Evolutionary conservation across 148 eudicot species (phyloP).

Genomic region (Suaeda aralocaspica): DNA sequence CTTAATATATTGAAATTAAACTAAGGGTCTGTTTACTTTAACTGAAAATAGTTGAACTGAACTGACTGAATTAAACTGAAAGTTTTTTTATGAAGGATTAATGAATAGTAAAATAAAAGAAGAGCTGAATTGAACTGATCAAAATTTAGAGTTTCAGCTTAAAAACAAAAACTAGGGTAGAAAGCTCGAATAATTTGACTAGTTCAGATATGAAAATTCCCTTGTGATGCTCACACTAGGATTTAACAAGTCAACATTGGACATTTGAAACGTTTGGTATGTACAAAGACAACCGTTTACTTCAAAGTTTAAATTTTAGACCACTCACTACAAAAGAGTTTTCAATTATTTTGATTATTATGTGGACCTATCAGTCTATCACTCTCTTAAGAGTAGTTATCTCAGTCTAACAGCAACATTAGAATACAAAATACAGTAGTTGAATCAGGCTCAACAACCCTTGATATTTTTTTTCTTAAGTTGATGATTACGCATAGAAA

Average conservation of each 20-base stretch:
- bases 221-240: not conserved
- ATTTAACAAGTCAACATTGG: not conserved
- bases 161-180: no score
- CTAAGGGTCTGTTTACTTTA: no score
- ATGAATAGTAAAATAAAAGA: no score
- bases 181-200: not conserved
- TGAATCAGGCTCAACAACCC: not conserved
- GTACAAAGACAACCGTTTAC: not conserved
- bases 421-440: not conserved
- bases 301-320: not conserved
- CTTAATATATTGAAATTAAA: no score
- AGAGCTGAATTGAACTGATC: no score
- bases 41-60: no score
- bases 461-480: no score
- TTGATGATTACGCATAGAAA: no score
- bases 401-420: not conserved
- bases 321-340: not conserved
- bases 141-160: no score
- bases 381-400: not conserved
- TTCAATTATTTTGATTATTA: not conserved
- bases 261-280: not conserved
- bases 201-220: not conserved
- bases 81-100: no score
- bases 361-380: not conserved
- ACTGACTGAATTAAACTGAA: no score